Percentiles rank a stretch among this genome's conserved stretches.
Conservation (phyloP, 306 rosid genomes). For the Luffa acutangula region DNA sequence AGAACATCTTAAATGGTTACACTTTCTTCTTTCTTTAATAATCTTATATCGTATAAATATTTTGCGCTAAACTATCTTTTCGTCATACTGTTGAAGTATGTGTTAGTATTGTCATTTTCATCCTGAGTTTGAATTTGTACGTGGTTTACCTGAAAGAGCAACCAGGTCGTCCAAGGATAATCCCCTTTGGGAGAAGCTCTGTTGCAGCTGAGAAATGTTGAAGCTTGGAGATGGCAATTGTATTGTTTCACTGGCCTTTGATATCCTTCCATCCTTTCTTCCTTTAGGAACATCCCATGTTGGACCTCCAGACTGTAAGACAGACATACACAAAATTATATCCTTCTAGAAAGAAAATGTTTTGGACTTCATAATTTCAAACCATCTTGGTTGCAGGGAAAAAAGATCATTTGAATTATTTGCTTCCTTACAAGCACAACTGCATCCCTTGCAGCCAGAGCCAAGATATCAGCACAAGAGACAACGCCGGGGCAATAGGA, state of each 20-base stretch:
- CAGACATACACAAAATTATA: background rate
- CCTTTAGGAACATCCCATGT: slow-evolving; percentile 59
- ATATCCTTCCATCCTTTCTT: slow-evolving; percentile 59
- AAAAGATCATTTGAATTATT: background rate
- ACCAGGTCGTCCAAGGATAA: slow-evolving; percentile 39
- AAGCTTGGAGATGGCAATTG: slow-evolving; percentile 69
- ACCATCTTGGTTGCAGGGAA: background rate
- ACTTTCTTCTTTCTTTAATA: background rate
- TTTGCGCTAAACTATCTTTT: background rate
- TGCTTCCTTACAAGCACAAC: slow-evolving; percentile 26
- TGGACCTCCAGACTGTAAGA: slow-evolving; percentile 76
- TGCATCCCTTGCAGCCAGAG: slow-evolving; percentile 50
- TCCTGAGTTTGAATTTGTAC: background rate
- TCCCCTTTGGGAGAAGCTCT: slow-evolving; percentile 39
- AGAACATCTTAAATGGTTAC: background rate
- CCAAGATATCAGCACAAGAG: slow-evolving; percentile 45
- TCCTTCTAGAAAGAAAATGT: background rate
- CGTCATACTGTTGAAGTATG: background rate
- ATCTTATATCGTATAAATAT: background rate
- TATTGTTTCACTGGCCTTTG: slow-evolving; percentile 61
- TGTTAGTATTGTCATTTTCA: background rate
- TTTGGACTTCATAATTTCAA: background rate
- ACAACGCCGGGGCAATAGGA: slow-evolving; percentile 45
- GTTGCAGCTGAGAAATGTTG: slow-evolving; percentile 47
- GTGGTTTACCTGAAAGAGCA: slow-evolving; percentile 39